Evolutionary conservation across 306 rosid genomes (phyloP), one percentile per base, ranked within the genome.

Genomic region (Begonia loranthoides): DNA sequence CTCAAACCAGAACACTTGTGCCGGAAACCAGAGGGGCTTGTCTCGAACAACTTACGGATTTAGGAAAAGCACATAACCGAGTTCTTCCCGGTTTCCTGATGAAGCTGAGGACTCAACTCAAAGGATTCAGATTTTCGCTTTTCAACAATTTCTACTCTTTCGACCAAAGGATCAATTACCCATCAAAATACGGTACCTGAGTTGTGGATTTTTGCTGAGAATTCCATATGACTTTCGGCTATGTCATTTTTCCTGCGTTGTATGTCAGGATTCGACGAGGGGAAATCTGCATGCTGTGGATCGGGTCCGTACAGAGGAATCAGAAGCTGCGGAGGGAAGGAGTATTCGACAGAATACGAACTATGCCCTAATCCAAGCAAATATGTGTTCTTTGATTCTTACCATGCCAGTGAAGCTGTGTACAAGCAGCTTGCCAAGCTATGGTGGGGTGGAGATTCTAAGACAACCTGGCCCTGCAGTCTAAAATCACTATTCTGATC

Each of bases 201-300:
- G 3, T 4, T 1, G n/a, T 9, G 45, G 6, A 1, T 22, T 24
- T 6, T 4, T 16, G 1, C 13, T 4, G 36, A 28, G 5, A 28
- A 50, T 7, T 6, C 3, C 7, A 50, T 3, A 11, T 5, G 6
- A 12, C 5, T 49, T 49, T 49, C 16, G 2, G 16, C 21, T 49
- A n/a, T n/a, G 6, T n/a, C 7, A 21, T 9, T 9, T 12, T 5
- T 13, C 9, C n/a, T 51, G 15, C 10, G 0, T 17, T 46, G 10
- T 19, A 9, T 0, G 17, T 48, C 60, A 80, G 85, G 82, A 50
- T 65, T 79, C 45, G 64, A 52, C 54, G 66, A 60, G 21, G 70
- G 45, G 59, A 15, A 52, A 50, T 52, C 14, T 16, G 73, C 77
- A 1, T 71, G 77, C 12, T 76, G 81, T 67, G 81, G 81, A 13